These are phyloP conservation scores for Solanum tarapatanum DNA, from an alignment of 257 asterid species.

Conservation along the genomic window DNA sequence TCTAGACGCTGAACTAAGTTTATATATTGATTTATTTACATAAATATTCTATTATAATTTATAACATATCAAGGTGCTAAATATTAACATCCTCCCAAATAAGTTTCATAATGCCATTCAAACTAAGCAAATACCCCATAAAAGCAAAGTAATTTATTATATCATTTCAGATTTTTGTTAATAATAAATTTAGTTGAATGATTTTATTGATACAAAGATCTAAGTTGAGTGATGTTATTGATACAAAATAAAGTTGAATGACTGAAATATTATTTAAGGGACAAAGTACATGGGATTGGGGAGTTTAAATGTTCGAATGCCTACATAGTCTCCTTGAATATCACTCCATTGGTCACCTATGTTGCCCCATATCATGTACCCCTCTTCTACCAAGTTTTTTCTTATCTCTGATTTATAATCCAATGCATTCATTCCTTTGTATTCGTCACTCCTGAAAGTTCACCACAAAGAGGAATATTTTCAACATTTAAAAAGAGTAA, in stretches of 20 bases:
- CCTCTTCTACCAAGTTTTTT: constrained; percentile 30
- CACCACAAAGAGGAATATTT: background rate
- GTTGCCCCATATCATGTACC: constrained; percentile 53
- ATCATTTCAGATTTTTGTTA: too few relatives aligned
- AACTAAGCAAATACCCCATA: too few relatives aligned
- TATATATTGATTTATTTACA: too few relatives aligned
- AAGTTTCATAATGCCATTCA: too few relatives aligned
- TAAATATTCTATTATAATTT: too few relatives aligned
- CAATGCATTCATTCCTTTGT: constrained; percentile 33
- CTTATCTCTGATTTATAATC: constrained; percentile 35
- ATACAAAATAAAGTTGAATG: background rate
- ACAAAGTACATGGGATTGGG: constrained; percentile 60
- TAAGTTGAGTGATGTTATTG: too few relatives aligned
- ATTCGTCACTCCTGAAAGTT: constrained; percentile 14
- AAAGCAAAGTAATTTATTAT: too few relatives aligned
- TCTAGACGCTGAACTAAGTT: too few relatives aligned
- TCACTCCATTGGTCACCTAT: constrained; percentile 65
- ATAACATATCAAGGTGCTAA: too few relatives aligned
- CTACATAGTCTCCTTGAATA: constrained; percentile 35
- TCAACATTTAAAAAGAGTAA: too few relatives aligned
- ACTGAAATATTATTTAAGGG: constrained; percentile 15
- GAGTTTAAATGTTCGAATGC: constrained; percentile 46
- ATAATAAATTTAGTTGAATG: background rate
- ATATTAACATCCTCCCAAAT: too few relatives aligned
- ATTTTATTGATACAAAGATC: too few relatives aligned